Evolutionary conservation across 1,284 basidiomycete species (phyloP), one percentile per base, ranked within the genome.

Genomic region (Cutaneotrichosporon spelunceum): DNA sequence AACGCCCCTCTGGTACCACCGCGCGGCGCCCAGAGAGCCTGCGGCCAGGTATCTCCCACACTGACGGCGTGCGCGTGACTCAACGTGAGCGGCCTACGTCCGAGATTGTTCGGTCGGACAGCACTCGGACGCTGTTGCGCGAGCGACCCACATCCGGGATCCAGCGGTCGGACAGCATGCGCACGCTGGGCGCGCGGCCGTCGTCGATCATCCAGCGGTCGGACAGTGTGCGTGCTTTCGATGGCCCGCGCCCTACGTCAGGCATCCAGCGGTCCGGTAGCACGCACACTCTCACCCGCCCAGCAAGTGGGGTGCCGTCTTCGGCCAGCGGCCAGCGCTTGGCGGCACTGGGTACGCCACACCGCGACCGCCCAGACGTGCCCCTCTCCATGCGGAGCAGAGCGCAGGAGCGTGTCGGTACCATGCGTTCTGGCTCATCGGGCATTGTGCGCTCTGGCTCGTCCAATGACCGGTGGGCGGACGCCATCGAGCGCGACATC

Each of bases 381-480:
- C 62, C 62, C 8, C 21, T 64, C 21, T 54, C 62, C 2, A 60
- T 64, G 59, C 58, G 62, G 16, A 36, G 45, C 13, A 30, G 44
- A 21, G 52, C 34, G 3, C 52, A 53, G 10, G 52, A 53, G 23
- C 52, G 52, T 39, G 39, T 53, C 8, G 30, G 30, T 1, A 11
- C 36, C 10, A 11, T 16, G 19, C n/a, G 36, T 13, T 6, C 50
- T 9, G 36, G 39, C 34, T 23, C 42, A 7, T 42, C 47, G 2
- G 19, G 14, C 34, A 13, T 26, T 39, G 16, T 27, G 19, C 16
- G 21, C 23, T 5, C 19, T 45, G n/a, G 21, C 50, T 13, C 23
- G 8, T 49, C 30, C 1, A 48, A 50, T 6, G 62, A 64, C 56
- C 58, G 62, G 24, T 64, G 62, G 62, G 62, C 62, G 1, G 55